phyloP scores from a whole-genome alignment of 768 basidiomycete species.

The Sistotremastrum niveocremeum region DNA sequence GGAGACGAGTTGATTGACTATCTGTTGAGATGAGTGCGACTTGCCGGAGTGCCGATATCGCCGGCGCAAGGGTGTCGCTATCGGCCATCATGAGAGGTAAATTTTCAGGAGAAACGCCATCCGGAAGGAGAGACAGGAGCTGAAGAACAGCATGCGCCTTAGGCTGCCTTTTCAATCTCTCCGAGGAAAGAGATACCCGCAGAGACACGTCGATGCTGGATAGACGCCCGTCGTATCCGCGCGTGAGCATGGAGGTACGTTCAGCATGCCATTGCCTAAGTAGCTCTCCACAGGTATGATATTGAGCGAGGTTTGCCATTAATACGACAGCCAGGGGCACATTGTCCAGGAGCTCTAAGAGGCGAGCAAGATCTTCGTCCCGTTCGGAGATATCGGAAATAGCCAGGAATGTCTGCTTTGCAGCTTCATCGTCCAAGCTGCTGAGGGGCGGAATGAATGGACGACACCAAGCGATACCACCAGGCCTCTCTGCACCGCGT shows the following conservation, averaged over 20 bases:
- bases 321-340: conserved; percentile 13
- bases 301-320: conserved; percentile 11
- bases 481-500: conserved; percentile 13
- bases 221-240: conserved; percentile 10
- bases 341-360: conserved; percentile 9
- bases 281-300: conserved; percentile 8
- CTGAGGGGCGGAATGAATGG: conserved; percentile 9
- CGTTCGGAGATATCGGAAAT: conserved; percentile 11
- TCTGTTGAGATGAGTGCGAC: conserved; percentile 9
- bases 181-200: conserved; percentile 17
- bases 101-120: conserved; percentile 10
- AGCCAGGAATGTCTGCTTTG: conserved; percentile 9
- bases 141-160: conserved; percentile 16
- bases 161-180: conserved; percentile 14
- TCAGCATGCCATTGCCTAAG: conserved; percentile 9
- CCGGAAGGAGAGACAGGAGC: conserved; percentile 18
- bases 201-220: conserved; percentile 20
- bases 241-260: conserved; percentile 8
- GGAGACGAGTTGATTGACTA: conserved; percentile 5
- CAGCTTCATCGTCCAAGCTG: conserved; percentile 8
- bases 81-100: conserved; percentile 5
- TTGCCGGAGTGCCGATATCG: conserved; percentile 9
- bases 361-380: conserved; percentile 7
- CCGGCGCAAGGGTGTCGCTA: conserved; percentile 4
- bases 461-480: conserved; percentile 11